Conservation (phyloP, 345 rosid species). For the Eucalyptus curtisii region DNA sequence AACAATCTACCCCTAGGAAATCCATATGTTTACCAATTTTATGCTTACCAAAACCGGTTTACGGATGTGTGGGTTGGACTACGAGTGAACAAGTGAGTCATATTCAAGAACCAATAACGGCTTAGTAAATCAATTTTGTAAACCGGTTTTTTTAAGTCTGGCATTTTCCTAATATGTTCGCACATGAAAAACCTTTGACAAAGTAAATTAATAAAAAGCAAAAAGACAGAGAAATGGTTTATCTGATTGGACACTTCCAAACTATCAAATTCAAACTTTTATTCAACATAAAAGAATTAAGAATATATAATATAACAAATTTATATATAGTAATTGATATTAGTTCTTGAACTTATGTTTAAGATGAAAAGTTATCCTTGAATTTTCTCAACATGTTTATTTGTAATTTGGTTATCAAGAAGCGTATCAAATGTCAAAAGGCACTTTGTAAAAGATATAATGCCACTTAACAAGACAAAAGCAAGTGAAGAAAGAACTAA, state of each 20-base stretch:
- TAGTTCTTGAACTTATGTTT: neutral
- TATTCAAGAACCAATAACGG: neutral
- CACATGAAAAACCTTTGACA: neutral
- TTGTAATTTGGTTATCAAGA: neutral
- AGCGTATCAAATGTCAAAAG: neutral
- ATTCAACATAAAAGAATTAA: neutral
- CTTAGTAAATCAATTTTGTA: neutral
- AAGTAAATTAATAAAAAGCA: neutral
- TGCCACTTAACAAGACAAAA: neutral
- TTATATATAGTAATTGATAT: neutral
- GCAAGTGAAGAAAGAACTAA: neutral
- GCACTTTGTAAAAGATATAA: neutral
- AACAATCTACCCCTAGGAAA: neutral
- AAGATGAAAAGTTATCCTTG: neutral
- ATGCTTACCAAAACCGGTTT: neutral
- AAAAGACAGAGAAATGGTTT: neutral
- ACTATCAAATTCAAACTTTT: neutral
- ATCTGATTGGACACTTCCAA: neutral
- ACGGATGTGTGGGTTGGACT: neutral
- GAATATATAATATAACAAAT: neutral
- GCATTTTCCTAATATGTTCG: neutral
- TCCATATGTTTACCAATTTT: rapidly evolving
- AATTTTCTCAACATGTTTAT: neutral
- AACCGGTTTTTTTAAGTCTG: neutral
- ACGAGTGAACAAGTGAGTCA: neutral